These are phyloP conservation scores for Trichoderma oligosporum DNA, from an alignment of 2,329 filamentous ascomycete genomes.

Conservation along the genomic window DNA sequence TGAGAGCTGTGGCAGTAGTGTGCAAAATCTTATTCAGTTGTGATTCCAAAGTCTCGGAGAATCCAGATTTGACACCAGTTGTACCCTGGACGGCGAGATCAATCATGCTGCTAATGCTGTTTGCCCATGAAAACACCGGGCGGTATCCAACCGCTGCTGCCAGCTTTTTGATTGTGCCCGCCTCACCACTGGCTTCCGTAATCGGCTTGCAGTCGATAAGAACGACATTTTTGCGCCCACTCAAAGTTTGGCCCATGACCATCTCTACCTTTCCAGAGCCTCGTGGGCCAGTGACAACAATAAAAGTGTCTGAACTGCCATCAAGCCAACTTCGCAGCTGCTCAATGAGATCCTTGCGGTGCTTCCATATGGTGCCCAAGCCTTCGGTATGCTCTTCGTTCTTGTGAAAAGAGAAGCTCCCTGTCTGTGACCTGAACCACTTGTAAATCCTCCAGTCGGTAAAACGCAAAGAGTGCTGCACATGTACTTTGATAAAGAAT, in stretches of 20 bases:
- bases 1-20: conserved; percentile 75
- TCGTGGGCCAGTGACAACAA: conserved; percentile 86
- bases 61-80: conserved; percentile 89
- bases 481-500: conserved; percentile 85
- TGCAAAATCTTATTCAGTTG: conserved; percentile 87
- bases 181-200: conserved; percentile 84
- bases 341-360: conserved; percentile 75
- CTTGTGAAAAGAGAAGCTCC: conserved; percentile 60
- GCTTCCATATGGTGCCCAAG: conserved; percentile 80
- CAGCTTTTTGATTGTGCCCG: conserved; percentile 75
- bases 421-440: conserved; percentile 66
- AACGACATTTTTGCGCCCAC: conserved; percentile 71
- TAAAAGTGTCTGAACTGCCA: conserved; percentile 86
- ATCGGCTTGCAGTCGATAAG: conserved; percentile 91
- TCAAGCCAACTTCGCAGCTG: conserved; percentile 81
- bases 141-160: conserved; percentile 83
- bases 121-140: conserved; percentile 94
- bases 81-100: conserved; percentile 92
- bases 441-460: conserved; percentile 69
- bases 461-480: conserved; percentile 72
- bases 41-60: conserved; percentile 86
- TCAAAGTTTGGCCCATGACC: conserved; percentile 77
- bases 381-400: conserved; percentile 62
- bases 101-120: conserved; percentile 86
- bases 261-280: conserved; percentile 89